Evolutionary conservation across 1,284 basidiomycete species (phyloP).

Genomic region (Microbotryum saponariae): DNA sequence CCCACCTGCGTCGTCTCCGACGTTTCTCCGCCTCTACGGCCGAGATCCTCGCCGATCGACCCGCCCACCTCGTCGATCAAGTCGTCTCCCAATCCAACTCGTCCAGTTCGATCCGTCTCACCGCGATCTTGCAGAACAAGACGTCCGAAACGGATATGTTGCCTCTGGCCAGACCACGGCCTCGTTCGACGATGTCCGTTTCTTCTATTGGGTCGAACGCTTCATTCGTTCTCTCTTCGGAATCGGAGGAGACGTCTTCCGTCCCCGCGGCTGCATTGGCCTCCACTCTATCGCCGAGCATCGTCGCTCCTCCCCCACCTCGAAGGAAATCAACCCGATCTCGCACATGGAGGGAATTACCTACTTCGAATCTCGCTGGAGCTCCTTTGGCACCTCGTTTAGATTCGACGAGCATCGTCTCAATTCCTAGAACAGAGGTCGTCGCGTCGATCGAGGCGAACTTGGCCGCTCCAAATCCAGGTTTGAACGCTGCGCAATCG

Average conservation of each 20-base stretch:
- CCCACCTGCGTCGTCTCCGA: neutral
- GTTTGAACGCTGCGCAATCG: too few relatives aligned
- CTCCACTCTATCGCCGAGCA: neutral
- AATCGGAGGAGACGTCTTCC: neutral
- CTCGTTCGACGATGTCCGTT: slow-evolving; percentile 2
- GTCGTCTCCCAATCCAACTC: neutral
- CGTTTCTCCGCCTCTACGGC: slow-evolving; percentile 1
- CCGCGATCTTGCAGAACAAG: slow-evolving; percentile 1
- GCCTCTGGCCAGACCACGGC: neutral
- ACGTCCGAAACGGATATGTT: neutral
- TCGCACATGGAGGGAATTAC: slow-evolving; percentile 1
- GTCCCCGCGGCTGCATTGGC: neutral
- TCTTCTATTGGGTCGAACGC: neutral
- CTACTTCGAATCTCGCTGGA: neutral
- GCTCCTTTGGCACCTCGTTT: neutral
- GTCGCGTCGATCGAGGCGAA: too few relatives aligned
- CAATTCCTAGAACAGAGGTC: too few relatives aligned
- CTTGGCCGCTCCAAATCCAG: too few relatives aligned
- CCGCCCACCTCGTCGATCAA: neutral
- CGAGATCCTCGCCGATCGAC: neutral
- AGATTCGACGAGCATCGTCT: too few relatives aligned
- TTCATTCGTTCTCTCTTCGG: neutral
- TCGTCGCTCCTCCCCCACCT: neutral
- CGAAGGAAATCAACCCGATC: neutral
- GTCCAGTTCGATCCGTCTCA: slow-evolving; percentile 1